phyloP scores from a whole-genome alignment of 2,329 filamentous ascomycete species.

The Trichoderma sp. region DNA sequence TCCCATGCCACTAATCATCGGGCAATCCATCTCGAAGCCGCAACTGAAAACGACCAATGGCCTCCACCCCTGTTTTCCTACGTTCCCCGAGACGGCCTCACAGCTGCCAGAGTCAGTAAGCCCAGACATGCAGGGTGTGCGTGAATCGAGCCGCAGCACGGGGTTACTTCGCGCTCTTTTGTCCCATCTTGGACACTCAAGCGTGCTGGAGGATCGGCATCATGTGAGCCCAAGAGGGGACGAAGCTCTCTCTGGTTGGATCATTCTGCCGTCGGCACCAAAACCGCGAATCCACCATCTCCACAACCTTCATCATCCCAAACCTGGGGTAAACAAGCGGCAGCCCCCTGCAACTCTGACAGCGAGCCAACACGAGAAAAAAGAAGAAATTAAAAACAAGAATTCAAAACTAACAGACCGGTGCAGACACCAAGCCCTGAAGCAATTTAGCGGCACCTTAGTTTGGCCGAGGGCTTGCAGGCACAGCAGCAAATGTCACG shows the following conservation, averaged over 20 bases:
- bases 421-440: slow-evolving; percentile 16
- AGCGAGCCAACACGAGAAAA: not conserved
- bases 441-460: not conserved
- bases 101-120: not conserved
- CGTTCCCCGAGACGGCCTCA: not conserved
- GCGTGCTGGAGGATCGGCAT: not conserved
- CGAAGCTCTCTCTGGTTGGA: slow-evolving; percentile 3
- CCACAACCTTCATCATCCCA: not conserved
- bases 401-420: not conserved
- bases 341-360: not conserved
- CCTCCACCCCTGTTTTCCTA: not conserved
- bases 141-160: not conserved
- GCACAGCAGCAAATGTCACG: not conserved
- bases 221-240: not conserved
- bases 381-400: not conserved
- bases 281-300: not conserved
- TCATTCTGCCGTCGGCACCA: slow-evolving; percentile 17
- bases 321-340: slow-evolving; percentile 15
- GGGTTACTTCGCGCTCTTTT: not conserved
- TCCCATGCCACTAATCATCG: not conserved
- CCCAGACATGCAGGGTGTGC: not conserved
- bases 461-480: not conserved
- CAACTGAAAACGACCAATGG: not conserved
- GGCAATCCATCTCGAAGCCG: not conserved
- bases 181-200: not conserved